Conservation (phyloP, 148 eudicot species). For the Linanthus parryae region DNA sequence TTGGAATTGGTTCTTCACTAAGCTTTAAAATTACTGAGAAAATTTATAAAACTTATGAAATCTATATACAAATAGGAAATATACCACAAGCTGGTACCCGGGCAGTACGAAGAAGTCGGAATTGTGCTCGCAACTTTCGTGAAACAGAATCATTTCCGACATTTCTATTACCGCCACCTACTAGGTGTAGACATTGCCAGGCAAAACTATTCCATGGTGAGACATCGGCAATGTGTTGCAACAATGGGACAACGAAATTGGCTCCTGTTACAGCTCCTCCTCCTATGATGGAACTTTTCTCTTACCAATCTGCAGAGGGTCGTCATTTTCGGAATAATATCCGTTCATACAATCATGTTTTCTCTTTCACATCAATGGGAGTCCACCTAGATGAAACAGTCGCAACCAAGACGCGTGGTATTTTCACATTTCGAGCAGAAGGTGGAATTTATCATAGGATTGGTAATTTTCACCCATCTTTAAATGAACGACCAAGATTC, state of each 20-base stretch:
- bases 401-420: neutral
- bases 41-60: too few species aligned
- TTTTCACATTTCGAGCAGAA: neutral
- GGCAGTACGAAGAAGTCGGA: too few species aligned
- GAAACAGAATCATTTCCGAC: neutral
- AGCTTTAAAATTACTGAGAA: too few species aligned
- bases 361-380: neutral
- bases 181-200: neutral
- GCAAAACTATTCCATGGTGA: neutral
- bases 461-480: neutral
- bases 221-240: neutral
- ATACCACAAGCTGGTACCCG: too few species aligned
- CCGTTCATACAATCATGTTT: neutral
- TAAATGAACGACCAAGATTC: slow-evolving; percentile 1
- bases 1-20: too few species aligned
- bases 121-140: neutral
- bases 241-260: neutral
- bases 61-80: too few species aligned
- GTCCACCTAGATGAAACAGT: neutral
- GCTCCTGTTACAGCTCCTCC: neutral
- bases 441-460: neutral
- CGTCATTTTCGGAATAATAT: slow-evolving; percentile 1
- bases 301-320: neutral
- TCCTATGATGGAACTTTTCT: neutral
- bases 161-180: neutral